phyloP scores from a whole-genome alignment of 345 rosid genomes.

The Nasturtium officinale region DNA sequence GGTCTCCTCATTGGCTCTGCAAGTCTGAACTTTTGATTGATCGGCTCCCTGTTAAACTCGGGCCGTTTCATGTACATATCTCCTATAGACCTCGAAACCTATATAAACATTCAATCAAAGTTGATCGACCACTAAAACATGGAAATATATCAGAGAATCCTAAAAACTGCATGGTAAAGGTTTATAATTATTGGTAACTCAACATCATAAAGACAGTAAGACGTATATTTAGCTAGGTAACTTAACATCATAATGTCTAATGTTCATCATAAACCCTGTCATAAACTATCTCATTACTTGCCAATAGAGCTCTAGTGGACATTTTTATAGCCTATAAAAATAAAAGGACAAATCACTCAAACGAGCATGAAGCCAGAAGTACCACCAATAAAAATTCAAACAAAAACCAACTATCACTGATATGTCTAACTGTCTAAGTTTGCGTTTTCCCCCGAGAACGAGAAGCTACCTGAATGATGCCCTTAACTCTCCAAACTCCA shows the following conservation, averaged over 20 bases:
- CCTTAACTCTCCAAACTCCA: slow-evolving; percentile 98
- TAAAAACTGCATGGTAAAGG: background rate
- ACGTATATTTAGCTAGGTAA: background rate
- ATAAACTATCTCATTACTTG: background rate
- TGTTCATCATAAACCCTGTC: background rate
- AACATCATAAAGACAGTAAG: background rate
- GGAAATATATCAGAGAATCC: background rate
- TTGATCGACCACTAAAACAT: background rate
- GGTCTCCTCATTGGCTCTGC: slow-evolving; percentile 81
- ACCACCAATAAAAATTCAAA: background rate
- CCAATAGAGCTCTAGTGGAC: background rate
- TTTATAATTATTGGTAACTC: background rate
- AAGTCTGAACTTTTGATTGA: slow-evolving; percentile 69
- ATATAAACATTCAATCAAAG: slow-evolving; percentile 29
- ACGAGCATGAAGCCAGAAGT: background rate
- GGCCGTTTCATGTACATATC: slow-evolving; percentile 82
- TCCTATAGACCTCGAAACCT: slow-evolving; percentile 90
- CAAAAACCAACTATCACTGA: background rate
- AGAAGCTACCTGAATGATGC: slow-evolving; percentile 78
- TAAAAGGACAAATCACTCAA: background rate
- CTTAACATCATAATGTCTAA: background rate
- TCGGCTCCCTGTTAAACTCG: slow-evolving; percentile 65
- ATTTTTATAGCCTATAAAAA: background rate
- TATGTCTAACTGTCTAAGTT: slow-evolving; percentile 5
- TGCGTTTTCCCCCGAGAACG: background rate